Base-by-base conservation (phyloP, 371 early-diverging fungal genomes). In the Rhizopus microsporus region DNA sequence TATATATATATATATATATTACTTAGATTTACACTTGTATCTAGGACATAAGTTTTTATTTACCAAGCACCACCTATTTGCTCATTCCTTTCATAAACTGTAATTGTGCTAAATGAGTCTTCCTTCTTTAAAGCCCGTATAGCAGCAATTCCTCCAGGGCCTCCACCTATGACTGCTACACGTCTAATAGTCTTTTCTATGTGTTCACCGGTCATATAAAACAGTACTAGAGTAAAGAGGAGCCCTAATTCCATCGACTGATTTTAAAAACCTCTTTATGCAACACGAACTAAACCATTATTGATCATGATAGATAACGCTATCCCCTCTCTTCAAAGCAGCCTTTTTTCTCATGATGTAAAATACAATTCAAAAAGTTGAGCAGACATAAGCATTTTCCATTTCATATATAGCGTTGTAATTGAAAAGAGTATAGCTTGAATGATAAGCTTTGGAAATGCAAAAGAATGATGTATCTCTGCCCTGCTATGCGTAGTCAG, bases 31-130 rank as follows among this genome's bases (percentile, higher is more conserved):
- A 4, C 48, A 38, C n/a, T 15, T 43, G 12, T 38, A 9, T 54
- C 3, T 15, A 45, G 17, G 23, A 23, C 23, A 23, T 23, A 6
- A 13, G 34, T 51, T 3, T 10, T n/a, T 40, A 12, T 53, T 63
- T 71, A 75, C 82, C 82, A 82, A 23, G 76, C 74, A 4, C 82
- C 82, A 6, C 82, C 82, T 16, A 68, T 62, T 34, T 59, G 44
- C 1, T 49, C 46, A 43, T 69, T 69, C 7, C 76, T 59, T 46
- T 82, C 82, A 46, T 69, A 79, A 5, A 81, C 68, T 3, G 65
- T 72, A 49, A 81, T 69, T 3, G 61, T 64, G 0, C 69, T 71
- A 51, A 71, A 80, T 6, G 44, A n/a, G 13, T 62, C 69, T 57
- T 77, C 72, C 12, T 76, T 62, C 4, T 45, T 37, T 7, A 79